Base-by-base conservation (phyloP, 352 stramenopile species). In the Elongisporangium anandrum region DNA sequence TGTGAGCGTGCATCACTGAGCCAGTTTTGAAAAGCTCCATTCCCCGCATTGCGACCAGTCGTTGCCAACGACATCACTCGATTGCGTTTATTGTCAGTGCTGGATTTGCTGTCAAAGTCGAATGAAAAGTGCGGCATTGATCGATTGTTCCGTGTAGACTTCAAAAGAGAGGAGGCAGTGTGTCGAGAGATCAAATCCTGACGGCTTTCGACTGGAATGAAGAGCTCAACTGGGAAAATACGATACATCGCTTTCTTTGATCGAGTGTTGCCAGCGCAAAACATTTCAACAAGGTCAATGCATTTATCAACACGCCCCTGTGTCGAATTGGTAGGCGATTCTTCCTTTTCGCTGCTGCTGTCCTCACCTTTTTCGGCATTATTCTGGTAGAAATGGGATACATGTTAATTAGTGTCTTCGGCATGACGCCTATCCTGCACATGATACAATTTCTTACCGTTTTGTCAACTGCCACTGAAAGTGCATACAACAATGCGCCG, bases 221-320 rank as follows among this genome's bases (percentile, higher is more conserved):
- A 95, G 9, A 93, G 62, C 38, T 93, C 85, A 1, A 93, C 85
- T 0, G 85, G 85, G 41, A 95, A 78, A 23, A 95, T 87, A 16
- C 85, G 77, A 56, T 83, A 86, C 69, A 95, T 88, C 0, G 72
- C 69, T 56, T 83, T 89, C 57, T 90, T 92, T 0, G 85, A 90
- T 1, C 81, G 74, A 15, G 71, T 85, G 53, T 95, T 95, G 15
- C 83, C 83, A 10, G 81, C 81, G 47, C 83, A 93, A 54, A 93
- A 95, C 61, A 93, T 78, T 48, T 93, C 83, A 29, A 95, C 80
- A 2, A 95, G 63, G 48, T 88, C 78, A 19, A 86, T 79, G 29
- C 64, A 77, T 26, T 90, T 81, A 21, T 88, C 73, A 17, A 75
- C 53, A 51, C 68, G 54, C n/a, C 57, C 52, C 3, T 54, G 61